Evolutionary conservation across 768 basidiomycete species (phyloP), one percentile per base, ranked within the genome.

Genomic region (Tubosaeta sp.): DNA sequence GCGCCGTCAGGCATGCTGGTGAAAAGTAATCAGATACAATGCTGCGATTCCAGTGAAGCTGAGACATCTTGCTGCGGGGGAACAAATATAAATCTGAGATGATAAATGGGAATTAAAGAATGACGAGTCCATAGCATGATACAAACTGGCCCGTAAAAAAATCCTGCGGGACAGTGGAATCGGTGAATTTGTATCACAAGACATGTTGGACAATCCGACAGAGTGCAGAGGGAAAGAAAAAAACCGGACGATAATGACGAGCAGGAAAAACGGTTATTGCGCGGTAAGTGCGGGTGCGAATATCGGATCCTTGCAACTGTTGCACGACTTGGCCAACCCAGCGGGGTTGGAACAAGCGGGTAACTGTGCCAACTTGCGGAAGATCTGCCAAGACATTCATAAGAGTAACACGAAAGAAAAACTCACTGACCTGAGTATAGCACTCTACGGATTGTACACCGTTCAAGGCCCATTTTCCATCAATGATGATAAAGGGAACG

Each of bases 401-500:
- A 18, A 32, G 9, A 8, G 11, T 14, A 8, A 39, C 13, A 43
- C 1, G 52, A 25, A 1, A 19, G 22, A 51, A 41, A 8, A 29
- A 4, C n/a, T 12, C n/a, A 19, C 68, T 36, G 41, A 73, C 75
- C 62, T 69, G 64, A 27, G 66, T 51, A 53, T 74, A 77, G 39
- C 67, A 69, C 16, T 76, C 76, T 34, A 58, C 59, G 9, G 69
- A 48, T 51, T 78, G 77, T 9, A 72, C 73, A n/a, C 76, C 76
- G 14, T 69, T 71, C 46, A 77, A 39, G 14, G 74, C 77, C 69
- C 72, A 77, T 44, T 70, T 73, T 11, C 70, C 66, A 34, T 77
- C 70, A 29, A 77, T 69, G 51, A 80, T 74, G 49, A 76, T 71
- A 62, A 77, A 80, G 0, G 80, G 80, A 1, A 80, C 78, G 31